Evolutionary conservation across 352 stramenopile species (phyloP).

Genomic region (Phytopythium ostracodes): DNA sequence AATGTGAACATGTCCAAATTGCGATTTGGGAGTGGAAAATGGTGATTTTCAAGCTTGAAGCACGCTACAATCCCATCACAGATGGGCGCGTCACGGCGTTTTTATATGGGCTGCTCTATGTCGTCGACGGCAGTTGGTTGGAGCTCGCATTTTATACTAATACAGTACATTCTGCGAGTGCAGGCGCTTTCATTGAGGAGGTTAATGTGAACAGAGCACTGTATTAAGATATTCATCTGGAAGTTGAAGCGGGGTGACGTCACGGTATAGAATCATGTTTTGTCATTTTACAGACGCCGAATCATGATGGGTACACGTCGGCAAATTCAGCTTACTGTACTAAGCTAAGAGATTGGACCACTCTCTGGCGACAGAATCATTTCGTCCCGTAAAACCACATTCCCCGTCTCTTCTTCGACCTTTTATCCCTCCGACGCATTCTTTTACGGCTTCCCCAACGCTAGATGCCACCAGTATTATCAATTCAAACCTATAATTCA

Average conservation of each 20-base stretch:
- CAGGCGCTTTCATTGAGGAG: too few relatives aligned
- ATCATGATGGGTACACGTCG: conserved; percentile 2
- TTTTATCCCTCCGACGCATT: background rate
- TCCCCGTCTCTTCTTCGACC: background rate
- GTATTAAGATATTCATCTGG: background rate
- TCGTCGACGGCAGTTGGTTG: background rate
- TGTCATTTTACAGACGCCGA: background rate
- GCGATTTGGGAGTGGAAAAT: background rate
- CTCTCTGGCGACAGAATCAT: background rate
- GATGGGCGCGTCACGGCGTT: background rate
- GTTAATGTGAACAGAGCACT: background rate
- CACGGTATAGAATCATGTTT: background rate
- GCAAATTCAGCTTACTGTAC: too few relatives aligned
- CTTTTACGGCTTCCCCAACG: too few relatives aligned
- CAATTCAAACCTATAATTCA: background rate
- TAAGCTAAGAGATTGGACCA: background rate
- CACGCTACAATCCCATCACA: background rate
- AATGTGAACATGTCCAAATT: background rate
- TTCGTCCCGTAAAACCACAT: too few relatives aligned
- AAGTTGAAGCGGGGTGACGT: background rate
- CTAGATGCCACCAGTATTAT: too few relatives aligned
- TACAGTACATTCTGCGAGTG: background rate
- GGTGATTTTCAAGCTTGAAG: too few relatives aligned
- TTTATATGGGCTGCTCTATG: too few relatives aligned
- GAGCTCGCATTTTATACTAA: background rate